phyloP scores from a whole-genome alignment of 2,329 filamentous ascomycete species.

The Scedosporium boydii region DNA sequence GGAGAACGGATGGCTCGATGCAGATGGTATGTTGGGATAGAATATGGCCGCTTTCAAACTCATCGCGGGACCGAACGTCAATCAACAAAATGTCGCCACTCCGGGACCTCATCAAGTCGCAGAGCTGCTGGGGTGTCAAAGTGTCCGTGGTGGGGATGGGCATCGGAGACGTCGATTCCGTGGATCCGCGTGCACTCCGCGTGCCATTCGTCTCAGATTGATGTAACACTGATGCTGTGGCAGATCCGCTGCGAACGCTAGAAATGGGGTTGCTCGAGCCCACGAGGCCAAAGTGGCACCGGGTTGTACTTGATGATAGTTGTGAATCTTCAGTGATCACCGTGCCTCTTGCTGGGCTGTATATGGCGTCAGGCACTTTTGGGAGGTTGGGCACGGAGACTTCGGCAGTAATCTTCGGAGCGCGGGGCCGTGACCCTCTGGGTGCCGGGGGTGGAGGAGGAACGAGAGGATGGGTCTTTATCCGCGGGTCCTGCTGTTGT shows the following conservation, averaged over 20 bases:
- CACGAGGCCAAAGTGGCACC: conserved; percentile 52
- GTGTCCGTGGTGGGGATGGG: conserved; percentile 42
- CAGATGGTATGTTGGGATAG: conserved; percentile 77
- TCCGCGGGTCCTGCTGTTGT: conserved; percentile 39
- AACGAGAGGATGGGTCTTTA: conserved; percentile 36
- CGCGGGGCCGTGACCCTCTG: conserved; percentile 41
- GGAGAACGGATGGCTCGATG: conserved; percentile 68
- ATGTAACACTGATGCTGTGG: not conserved
- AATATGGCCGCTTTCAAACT: conserved; percentile 85
- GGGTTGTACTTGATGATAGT: conserved; percentile 54
- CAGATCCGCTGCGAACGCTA: not conserved
- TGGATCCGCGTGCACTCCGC: not conserved
- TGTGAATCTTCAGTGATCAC: conserved; percentile 55
- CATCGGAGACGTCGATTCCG: conserved; percentile 15
- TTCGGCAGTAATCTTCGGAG: conserved; percentile 34
- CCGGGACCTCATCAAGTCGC: conserved; percentile 53
- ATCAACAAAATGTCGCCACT: conserved; percentile 65
- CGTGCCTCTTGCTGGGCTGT: conserved; percentile 67
- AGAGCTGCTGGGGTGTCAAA: conserved; percentile 61
- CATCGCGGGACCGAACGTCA: conserved; percentile 70
- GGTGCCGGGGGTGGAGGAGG: conserved; percentile 13
- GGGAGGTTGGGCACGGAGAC: conserved; percentile 50
- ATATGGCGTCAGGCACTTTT: conserved; percentile 65
- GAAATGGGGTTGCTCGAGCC: conserved; percentile 30
- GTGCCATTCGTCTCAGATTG: not conserved